Base-by-base conservation (phyloP, 768 basidiomycete genomes). In the Xerocomus spinulosus region DNA sequence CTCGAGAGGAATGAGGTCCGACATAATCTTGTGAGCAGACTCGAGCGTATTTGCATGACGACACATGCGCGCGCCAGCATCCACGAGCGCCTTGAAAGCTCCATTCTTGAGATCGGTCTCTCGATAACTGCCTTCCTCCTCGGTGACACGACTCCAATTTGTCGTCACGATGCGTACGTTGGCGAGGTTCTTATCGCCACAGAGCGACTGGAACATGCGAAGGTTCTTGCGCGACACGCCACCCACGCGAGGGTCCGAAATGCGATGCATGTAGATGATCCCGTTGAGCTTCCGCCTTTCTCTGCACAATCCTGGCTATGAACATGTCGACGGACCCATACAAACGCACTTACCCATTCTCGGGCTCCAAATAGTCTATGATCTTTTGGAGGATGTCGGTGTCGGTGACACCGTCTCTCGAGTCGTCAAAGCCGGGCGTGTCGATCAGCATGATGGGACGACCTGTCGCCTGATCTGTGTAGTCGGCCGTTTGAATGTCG, bases 161-260 rank as follows among this genome's bases (percentile, higher is more conserved):
- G 67, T 77, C 1, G 77, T 77, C 30, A 70, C 69, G 40, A 78
- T 67, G 5, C 72, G 59, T n/a, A 78, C 73, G 42, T 71, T 76
- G 35, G 58, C 48, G 13, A 77, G 67, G 9, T 71, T 63, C 13
- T 50, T 57, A 20, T 70, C 67, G 2, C 77, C 76, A 40, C 76
- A 79, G 20, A 79, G 63, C 46, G 70, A 63, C 15, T 68, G 51
- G 58, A 78, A 76, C 62, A 76, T 68, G 23, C 63, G 58, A 44
- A 74, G 72, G 49, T 73, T 75, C 50, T 69, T 67, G 12, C 61
- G 62, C 7, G 73, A 70, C 40, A 69, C 69, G 5, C 70, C 70
- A 7, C 71, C 70, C 47, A 78, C 63, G 15, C 74, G 63, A 55
- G 68, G 61, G 49, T 76, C 76, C 15, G 55, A 56, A 28, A 78